These are phyloP conservation scores for Odonthalia washingtoniensis DNA, from an alignment of 31 red algal genomes.

Conservation along the genomic window DNA sequence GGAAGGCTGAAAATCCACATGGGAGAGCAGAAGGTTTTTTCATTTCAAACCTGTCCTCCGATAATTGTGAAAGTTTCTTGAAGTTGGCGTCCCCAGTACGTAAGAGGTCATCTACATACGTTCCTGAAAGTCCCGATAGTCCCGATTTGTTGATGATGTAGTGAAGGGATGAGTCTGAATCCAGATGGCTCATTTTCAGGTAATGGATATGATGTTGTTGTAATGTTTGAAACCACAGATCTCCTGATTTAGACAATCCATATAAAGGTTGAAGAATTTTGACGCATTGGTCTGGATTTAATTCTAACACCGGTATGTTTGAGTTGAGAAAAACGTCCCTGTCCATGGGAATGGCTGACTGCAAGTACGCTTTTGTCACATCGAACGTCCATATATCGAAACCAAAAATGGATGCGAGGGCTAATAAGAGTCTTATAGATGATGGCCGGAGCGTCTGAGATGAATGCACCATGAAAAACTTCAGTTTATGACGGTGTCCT, in stretches of 20 bases:
- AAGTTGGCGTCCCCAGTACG: not conserved
- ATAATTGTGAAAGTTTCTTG: not conserved
- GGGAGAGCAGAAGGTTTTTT: not conserved
- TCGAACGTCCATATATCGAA: constrained; percentile 33
- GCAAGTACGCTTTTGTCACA: too few species aligned
- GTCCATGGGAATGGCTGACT: constrained; percentile 2
- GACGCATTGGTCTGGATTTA: constrained; percentile 17
- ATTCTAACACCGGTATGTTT: constrained; percentile 38
- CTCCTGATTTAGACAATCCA: too few species aligned
- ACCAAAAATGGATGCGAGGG: not conserved
- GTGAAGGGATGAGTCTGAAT: not conserved
- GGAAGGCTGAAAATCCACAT: not conserved
- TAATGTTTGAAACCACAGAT: too few species aligned
- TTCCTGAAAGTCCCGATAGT: not conserved
- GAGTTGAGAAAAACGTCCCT: not conserved
- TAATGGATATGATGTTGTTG: not conserved
- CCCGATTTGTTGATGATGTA: not conserved
- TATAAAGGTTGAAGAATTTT: too few species aligned
- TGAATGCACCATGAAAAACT: constrained; percentile 30
- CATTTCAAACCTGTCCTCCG: not conserved
- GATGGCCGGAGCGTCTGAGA: constrained; percentile 11
- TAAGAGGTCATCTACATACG: not conserved
- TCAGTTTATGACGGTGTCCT: constrained; percentile 34
- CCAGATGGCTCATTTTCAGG: not conserved
- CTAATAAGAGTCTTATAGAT: constrained; percentile 19